Base-by-base conservation (phyloP, 2,329 filamentous ascomycete genomes). In the Monilinia fructicola region DNA sequence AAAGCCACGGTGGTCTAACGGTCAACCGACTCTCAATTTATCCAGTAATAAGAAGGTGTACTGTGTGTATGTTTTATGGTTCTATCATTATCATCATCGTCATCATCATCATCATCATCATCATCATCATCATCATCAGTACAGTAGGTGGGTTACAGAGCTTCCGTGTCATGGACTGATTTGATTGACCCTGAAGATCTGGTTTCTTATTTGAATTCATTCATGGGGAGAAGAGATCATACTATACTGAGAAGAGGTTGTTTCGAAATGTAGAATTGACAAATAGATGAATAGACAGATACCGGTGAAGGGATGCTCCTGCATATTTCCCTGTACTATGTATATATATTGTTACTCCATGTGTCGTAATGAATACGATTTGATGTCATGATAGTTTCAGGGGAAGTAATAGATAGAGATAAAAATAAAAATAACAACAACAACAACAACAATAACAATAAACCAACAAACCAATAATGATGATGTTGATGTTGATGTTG, bases 161-260 rank as follows among this genome's bases (percentile, higher is more conserved):
- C 31, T 60, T 50, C 56, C 56, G 56, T 50, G 56, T 50, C 44
- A 60, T 50, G 23, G 28, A 48, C 28, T 60, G 56, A 48, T 65
- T 65, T 65, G 40, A 65, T 48, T 42, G 53, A 48, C 62, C 40
- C 23, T 46, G 35, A 56, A 42, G 62, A 55, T 55, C 62, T 42
- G 4, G 12, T 56, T n/a, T 31, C 18, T 59, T n/a, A 11, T 16
- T 35, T 35, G 3, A n/a, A n/a, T n/a, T n/a, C n/a, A n/a, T 35
- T 35, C 31, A 35, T 35, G 31, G 31, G 31, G n/a, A n/a, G n/a
- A n/a, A 35, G 31, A 35, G 31, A 35, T 35, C 31, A 35, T 35
- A 35, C 31, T 7, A 35, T 31, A 28, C 21, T 59, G 50, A 53
- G 7, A 12, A 4, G 28, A 59, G 26, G 7, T 59, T 28, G 12